Evolutionary conservation across 2,329 filamentous ascomycete species (phyloP), one percentile per base, ranked within the genome.

Genomic region (Pyrenochaeta sp.): DNA sequence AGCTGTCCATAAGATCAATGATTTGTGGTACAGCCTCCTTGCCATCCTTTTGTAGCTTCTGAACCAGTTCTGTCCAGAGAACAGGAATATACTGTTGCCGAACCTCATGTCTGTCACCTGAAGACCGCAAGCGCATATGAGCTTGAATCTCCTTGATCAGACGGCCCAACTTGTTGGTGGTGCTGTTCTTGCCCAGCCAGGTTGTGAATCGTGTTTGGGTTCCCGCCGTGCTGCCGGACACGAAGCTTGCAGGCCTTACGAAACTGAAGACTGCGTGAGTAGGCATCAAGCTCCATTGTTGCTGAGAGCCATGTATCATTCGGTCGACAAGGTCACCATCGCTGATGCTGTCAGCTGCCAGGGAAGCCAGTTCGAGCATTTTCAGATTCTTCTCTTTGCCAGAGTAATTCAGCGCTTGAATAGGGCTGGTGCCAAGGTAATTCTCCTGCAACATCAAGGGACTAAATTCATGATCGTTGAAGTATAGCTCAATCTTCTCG

Each of bases 381-480:
- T 96, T 96, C 48, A 97, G 79, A 23, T 86, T 89, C 58, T 88
- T 84, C 73, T 94, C 89, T 59, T 85, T 87, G 52, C 84, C 86
- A 33, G 81, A 81, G 71, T 87, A 89, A 17, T 81, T 82, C 56
- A 81, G 84, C 3, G 90, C 79, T 11, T 80, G 82, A 56, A 87
- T 83, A 2, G 95, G 95, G 56, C 88, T 91, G 1, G 92, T 92
- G 58, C 87, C 89, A 11, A 99, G 83, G 66, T 99, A 99, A 72
- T 99, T 99, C 75, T 99, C 96, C 74, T 99, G 95, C 41, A 99
- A 87, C 95, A 99, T 98, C 47, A 99, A 82, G 70, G 89, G 95
- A 69, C 92, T 97, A 78, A 98, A 96, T 68, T 99, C 95, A 71
- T 99, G 95, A 68, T 99, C 95, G 75, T 99, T 98, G 82, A 99